Evolutionary conservation across 2,329 filamentous ascomycete genomes (phyloP), one percentile per base, ranked within the genome.

Genomic region (Cladosporium halotolerans): DNA sequence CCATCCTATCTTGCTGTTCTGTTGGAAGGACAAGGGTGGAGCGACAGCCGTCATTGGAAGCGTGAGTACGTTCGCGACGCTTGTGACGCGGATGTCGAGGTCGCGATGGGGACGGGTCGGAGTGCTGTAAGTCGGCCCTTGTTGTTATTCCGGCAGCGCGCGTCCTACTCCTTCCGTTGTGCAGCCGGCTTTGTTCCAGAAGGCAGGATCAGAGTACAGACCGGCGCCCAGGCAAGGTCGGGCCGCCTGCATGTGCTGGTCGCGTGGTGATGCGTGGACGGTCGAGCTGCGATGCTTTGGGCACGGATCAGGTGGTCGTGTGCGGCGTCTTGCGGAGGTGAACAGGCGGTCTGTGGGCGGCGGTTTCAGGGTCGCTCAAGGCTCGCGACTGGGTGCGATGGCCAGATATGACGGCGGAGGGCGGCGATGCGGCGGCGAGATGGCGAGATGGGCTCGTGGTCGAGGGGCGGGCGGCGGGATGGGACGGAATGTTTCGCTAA

Each of bases 31-130:
- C 63, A 81, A 76, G 59, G 80, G 80, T 72, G 80, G 80, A 67
- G 81, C 82, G 67, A 85, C 82, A 66, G 82, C 82, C 76, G 82
- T 85, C 81, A 84, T 84, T 66, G 59, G 50, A 53, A 43, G 50
- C 41, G 23, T 28, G 23, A 28, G 7, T 28, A 7, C 23, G 23
- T 28, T 28, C 23, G 23, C 23, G 23, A 16, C 16, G 36, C 36
- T 14, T 11, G 36, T 39, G 36, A 14, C 36, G 16, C 13, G n/a
- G 4, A 11, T 39, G 9, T 41, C 14, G 31, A n/a, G 23, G 42
- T 16, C 18, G 42, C 31, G 42, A 19, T 33, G 23, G 19, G 4
- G 36, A 7, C 23, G 23, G 23, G 23, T 28, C 23, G 36, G 8
- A 5, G 36, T 14, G 36, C n/a, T 39, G 4, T 13, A 14, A 18